Conservation (phyloP, 208 protist genomes). For the Angomonas desouzai region DNA sequence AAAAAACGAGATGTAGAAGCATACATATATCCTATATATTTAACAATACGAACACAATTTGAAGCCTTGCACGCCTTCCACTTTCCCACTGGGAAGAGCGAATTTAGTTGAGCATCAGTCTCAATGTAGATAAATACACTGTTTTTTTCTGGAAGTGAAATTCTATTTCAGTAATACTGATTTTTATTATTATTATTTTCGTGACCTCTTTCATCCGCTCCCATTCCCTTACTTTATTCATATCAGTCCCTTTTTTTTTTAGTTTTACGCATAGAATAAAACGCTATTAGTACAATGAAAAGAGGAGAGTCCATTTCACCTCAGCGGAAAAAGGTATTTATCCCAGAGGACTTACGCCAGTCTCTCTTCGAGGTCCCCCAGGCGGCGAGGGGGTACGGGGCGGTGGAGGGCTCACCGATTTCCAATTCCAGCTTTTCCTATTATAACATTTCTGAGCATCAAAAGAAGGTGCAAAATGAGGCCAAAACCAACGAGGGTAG, state of each 20-base stretch:
- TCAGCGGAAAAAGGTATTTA: constrained; percentile 18
- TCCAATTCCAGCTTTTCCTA: constrained; percentile 6
- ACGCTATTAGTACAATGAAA: constrained; percentile 19
- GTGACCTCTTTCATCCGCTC: too few relatives aligned
- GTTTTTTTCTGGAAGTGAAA: not conserved
- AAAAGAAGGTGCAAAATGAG: not conserved
- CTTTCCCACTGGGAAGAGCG: too few relatives aligned
- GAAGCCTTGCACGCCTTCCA: too few relatives aligned
- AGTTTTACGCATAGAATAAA: too few relatives aligned
- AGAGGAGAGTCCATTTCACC: constrained; percentile 42
- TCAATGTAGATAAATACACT: too few relatives aligned
- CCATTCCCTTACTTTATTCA: too few relatives aligned
- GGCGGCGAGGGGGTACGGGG: not conserved
- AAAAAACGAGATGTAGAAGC: too few relatives aligned
- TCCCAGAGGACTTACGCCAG: constrained; percentile 35
- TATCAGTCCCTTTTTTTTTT: too few relatives aligned
- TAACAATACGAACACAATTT: too few relatives aligned
- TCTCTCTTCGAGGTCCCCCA: constrained; percentile 23
- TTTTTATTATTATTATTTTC: not conserved
- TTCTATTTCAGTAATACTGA: not conserved
- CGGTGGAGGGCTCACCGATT: not conserved
- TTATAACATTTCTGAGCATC: not conserved
- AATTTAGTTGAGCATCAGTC: too few relatives aligned
- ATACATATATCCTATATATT: too few relatives aligned
- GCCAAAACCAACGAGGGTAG: not conserved